Evolutionary conservation across 2,329 filamentous ascomycete genomes (phyloP), one percentile per base, ranked within the genome.

Genomic region (Sporothrix schenckii): DNA sequence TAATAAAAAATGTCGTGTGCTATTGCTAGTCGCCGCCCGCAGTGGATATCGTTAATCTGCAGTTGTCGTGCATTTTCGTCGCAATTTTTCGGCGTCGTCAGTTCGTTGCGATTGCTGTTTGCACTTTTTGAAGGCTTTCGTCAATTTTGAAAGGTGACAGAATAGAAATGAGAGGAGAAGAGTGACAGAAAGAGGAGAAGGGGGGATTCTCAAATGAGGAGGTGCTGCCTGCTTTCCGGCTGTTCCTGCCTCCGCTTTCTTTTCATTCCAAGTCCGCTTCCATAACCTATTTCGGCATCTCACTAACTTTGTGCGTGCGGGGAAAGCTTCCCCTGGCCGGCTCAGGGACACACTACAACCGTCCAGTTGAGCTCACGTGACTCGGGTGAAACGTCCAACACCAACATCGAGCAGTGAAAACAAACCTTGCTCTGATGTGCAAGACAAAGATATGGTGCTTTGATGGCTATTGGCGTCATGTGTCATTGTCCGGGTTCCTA

Each of bases 311-410:
- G 41, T 69, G 66, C 27, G 66, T 69, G 70, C 66, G 70, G 66
- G 70, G 70, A 69, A 70, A 68, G 63, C 65, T 61, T 65, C 27
- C 49, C 60, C 58, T 56, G 50, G 13, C 50, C n/a, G n/a, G 41
- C n/a, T 21, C 11, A 16, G 24, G 34, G 9, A 49, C 56, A 10
- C 50, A 4, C 16, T 53, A 44, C 34, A 44, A 19, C n/a, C n/a
- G 56, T 60, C 21, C 10, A 30, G 11, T 50, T 30, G 4, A 13
- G 16, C n/a, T 50, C 66, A 68, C 66, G 39, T 41, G 30, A 49
- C 49, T 4, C 14, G 5, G 7, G 21, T 68, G 3, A 27, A 56
- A 44, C 30, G 34, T 13, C 19, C 34, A 61, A 24, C 34, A 21
- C 24, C 19, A 19, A 34, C 27, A 56, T 30, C 13, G 27, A 30